Evolutionary conservation across 768 basidiomycete species (phyloP), one percentile per base, ranked within the genome.

Genomic region (Boletus tomentosulus): DNA sequence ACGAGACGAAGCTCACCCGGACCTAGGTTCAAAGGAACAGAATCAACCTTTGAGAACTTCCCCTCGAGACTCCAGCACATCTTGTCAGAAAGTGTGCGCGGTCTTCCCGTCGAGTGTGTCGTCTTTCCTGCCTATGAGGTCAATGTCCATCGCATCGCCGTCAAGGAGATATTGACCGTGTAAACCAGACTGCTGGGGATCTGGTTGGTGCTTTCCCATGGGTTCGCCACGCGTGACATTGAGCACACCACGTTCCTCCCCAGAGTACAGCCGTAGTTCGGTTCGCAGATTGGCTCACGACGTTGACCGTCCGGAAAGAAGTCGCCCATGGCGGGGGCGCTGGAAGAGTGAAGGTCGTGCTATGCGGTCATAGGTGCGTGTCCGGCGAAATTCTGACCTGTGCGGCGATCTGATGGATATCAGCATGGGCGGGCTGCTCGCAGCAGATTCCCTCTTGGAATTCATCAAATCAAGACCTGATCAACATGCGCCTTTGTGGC

Each of bases 401-500:
- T 19, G 19, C 19, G 19, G 19, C 19, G 19, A n/a, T 38, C 54
- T 51, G 24, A 55, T 27, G 33, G 38, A 33, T 27, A 33, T 15
- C 61, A 95, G 94, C 65, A 97, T 97, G 94, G 94, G 94, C 22
- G 94, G 94, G 3, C 73, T 97, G 22, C 78, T 98, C 3, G 87
- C 87, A 27, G 91, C 94, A 2, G 95, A 98, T 62, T 82, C 89
- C 4, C 71, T 93, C 30, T 69, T 86, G 27, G 87, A 85, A 63
- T 88, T 97, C 54, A 73, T 82, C 34, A 76, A 80, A 15, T 76
- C 85, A 30, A 77, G 87, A 22, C 83, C 87, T 6, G 85, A 90
- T 58, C 72, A 73, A 47, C 65, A 70, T 11, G 83, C 83, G 3
- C 84, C 88, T 0, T 69, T 96, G 5, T 98, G 94, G 94, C 95